Evolutionary conservation across 1,284 basidiomycete species (phyloP).

Genomic region (Chalciporus sp.): DNA sequence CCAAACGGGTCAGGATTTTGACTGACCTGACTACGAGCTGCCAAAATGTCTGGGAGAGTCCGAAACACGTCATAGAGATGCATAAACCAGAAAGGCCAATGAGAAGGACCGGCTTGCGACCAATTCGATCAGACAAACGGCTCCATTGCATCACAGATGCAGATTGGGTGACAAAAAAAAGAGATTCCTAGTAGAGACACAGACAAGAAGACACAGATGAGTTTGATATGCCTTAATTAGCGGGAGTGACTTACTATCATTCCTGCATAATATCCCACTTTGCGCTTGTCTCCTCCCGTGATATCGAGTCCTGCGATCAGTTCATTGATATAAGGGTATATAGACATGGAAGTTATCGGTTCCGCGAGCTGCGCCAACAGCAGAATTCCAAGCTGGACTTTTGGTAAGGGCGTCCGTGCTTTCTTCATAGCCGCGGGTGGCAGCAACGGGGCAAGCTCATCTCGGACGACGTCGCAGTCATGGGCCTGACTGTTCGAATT

Average conservation of each 20-base stretch:
- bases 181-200: slow-evolving; percentile 54
- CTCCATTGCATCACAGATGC: slow-evolving; percentile 75
- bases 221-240: neutral
- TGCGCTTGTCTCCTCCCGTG: slow-evolving; percentile 26
- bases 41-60: slow-evolving; percentile 69
- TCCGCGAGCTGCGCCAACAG: slow-evolving; percentile 27
- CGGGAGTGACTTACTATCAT: slow-evolving; percentile 19
- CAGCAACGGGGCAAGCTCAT: slow-evolving; percentile 16
- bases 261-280: slow-evolving; percentile 32
- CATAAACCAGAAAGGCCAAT: slow-evolving; percentile 67
- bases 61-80: slow-evolving; percentile 74
- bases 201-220: no score
- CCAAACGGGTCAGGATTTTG: no score
- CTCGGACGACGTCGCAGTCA: neutral
- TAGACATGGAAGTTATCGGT: slow-evolving; percentile 31
- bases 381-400: slow-evolving; percentile 25
- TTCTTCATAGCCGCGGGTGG: slow-evolving; percentile 1
- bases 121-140: slow-evolving; percentile 69
- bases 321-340: slow-evolving; percentile 33
- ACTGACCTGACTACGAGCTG: slow-evolving; percentile 60
- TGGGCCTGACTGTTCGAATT: neutral
- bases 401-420: slow-evolving; percentile 22
- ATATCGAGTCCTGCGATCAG: slow-evolving; percentile 32
- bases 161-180: slow-evolving; percentile 73
- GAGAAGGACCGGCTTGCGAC: slow-evolving; percentile 73